These are phyloP conservation scores for Amaranthus tricolor DNA, from an alignment of 179 eudicot species.

Conservation along the genomic window DNA sequence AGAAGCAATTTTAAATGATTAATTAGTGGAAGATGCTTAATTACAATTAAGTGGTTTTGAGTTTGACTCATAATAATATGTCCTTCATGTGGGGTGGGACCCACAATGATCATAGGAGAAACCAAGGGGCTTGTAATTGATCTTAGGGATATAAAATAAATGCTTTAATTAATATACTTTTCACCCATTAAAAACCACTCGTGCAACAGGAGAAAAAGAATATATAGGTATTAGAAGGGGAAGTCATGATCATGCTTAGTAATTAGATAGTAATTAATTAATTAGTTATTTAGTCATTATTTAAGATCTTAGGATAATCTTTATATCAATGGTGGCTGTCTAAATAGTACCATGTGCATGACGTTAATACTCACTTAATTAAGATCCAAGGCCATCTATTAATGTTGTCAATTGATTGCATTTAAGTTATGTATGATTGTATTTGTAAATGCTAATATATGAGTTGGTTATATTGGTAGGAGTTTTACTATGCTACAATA, in stretches of 20 bases:
- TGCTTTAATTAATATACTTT: constrained; percentile 10
- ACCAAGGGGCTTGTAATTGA: constrained; percentile 24
- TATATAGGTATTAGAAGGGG: neutral
- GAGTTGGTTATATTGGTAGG: no score
- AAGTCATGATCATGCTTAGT: constrained; percentile 22
- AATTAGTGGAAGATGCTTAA: constrained; percentile 19
- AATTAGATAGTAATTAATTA: neutral
- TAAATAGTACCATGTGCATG: constrained; percentile 8
- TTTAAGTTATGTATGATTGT: no score
- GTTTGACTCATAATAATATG: constrained; percentile 23
- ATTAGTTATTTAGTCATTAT: constrained; percentile 5
- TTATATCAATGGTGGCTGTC: constrained; percentile 18
- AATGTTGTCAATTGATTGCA: no score
- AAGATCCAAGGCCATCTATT: no score
- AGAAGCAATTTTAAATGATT: constrained; percentile 5
- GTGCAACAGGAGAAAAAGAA: constrained; percentile 37
- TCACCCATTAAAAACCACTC: constrained; percentile 34
- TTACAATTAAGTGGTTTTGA: constrained; percentile 5
- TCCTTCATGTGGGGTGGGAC: constrained; percentile 1
- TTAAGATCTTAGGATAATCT: constrained; percentile 30
- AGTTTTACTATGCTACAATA: no score
- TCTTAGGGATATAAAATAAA: constrained; percentile 7
- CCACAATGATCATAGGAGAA: constrained; percentile 17
- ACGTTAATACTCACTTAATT: neutral
- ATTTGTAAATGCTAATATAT: no score